Evolutionary conservation across 1,284 basidiomycete species (phyloP).

Genomic region (Rhodotorula sp.): DNA sequence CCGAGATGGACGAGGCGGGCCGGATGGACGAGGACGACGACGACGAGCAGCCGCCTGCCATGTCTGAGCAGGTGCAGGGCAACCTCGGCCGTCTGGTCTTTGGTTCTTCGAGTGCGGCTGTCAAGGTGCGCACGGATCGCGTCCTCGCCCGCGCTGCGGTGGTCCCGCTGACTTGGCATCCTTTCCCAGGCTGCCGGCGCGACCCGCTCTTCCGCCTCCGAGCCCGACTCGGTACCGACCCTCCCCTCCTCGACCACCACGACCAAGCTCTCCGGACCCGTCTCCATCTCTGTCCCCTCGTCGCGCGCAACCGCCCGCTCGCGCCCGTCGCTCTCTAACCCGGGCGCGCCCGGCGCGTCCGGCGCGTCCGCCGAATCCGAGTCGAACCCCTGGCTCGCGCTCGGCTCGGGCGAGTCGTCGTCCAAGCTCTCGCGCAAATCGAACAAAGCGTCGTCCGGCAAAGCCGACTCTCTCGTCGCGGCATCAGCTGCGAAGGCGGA

Average conservation of each 20-base stretch:
- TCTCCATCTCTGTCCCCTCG: slow-evolving; percentile 30
- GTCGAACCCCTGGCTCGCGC: slow-evolving; percentile 70
- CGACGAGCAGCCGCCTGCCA: slow-evolving; percentile 45
- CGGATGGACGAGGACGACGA: slow-evolving; percentile 45
- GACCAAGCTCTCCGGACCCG: slow-evolving; percentile 35
- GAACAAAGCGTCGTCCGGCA: slow-evolving; percentile 66
- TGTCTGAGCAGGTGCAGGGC: slow-evolving; percentile 49
- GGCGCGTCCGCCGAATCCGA: slow-evolving; percentile 32
- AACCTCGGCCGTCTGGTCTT: slow-evolving; percentile 56
- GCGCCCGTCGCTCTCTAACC: slow-evolving; percentile 28
- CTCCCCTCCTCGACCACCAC: slow-evolving; percentile 35
- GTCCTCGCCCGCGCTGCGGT: too few species aligned
- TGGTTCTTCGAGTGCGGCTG: slow-evolving; percentile 42
- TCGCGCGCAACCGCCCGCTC: slow-evolving; percentile 3
- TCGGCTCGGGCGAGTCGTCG: slow-evolving; percentile 43
- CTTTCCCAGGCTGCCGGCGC: slow-evolving; percentile 29
- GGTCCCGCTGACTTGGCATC: too few species aligned
- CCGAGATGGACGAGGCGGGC: slow-evolving; percentile 51
- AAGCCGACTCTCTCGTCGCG: slow-evolving; percentile 54
- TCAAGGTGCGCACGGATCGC: slow-evolving; percentile 29
- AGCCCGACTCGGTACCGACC: neutral
- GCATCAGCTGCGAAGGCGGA: slow-evolving; percentile 37
- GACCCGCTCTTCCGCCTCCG: slow-evolving; percentile 5
- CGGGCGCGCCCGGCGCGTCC: too few species aligned
- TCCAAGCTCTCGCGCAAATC: slow-evolving; percentile 57